Percentiles rank a stretch among this genome's conserved stretches.
Conservation (phyloP, 148 eudicot species). For the Rhododendron williamsianum region DNA sequence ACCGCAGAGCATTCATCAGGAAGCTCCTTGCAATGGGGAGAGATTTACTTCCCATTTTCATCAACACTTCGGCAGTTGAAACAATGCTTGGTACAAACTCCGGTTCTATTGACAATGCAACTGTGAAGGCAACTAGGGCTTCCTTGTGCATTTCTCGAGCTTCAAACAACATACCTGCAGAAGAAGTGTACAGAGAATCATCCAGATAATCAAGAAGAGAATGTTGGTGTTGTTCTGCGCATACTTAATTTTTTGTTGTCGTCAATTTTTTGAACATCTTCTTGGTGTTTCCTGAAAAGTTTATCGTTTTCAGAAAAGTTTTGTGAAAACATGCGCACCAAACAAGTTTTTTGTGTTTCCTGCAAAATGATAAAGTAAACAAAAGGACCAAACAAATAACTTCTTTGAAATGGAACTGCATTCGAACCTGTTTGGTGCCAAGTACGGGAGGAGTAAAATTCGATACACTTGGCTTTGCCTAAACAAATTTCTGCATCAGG, state of each 20-base stretch:
- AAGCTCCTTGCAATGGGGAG: conserved; percentile 69
- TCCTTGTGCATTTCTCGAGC: conserved; percentile 45
- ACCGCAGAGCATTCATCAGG: conserved; percentile 65
- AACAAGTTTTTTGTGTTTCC: background rate
- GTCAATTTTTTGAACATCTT: background rate
- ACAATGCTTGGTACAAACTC: conserved; percentile 67
- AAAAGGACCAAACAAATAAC: background rate
- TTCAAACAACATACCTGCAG: conserved; percentile 45
- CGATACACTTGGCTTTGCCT: conserved; percentile 46
- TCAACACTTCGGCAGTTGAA: conserved; percentile 51
- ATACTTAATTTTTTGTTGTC: background rate
- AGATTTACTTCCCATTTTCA: conserved; percentile 37
- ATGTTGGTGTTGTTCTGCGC: background rate
- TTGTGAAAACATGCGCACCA: background rate
- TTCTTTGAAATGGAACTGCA: background rate
- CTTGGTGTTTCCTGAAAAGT: background rate
- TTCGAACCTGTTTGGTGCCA: conserved; percentile 79
- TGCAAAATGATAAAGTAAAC: background rate
- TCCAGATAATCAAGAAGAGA: background rate
- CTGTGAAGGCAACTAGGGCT: conserved; percentile 56
- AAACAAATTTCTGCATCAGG: conserved; percentile 66
- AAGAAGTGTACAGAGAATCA: background rate
- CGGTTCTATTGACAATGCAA: conserved; percentile 68
- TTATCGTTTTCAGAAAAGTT: background rate
- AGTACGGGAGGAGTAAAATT: conserved; percentile 43